Evolutionary conservation across 2,329 filamentous ascomycete species (phyloP), one percentile per base, ranked within the genome.

Genomic region (Ophiostoma ips): DNA sequence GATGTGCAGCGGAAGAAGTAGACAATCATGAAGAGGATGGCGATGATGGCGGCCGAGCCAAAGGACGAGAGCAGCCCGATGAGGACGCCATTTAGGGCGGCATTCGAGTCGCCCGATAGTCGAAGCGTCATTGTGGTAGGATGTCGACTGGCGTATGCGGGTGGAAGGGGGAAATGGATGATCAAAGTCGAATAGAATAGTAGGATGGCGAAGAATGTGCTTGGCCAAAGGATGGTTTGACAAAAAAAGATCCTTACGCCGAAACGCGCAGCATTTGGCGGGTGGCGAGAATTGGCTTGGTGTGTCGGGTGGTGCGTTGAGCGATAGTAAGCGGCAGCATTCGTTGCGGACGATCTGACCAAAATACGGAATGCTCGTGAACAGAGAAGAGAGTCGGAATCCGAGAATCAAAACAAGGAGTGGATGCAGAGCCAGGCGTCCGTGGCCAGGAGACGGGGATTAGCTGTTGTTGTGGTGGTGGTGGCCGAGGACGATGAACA

Each of bases 51-150:
- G 41, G 90, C 90, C 36, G 89, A 94, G 55, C 88, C 90, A 66
- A 96, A 90, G 13, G 90, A 94, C 36, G 89, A 95, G 55, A 95
- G 75, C 62, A 98, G 81, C 58, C 90, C 92, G 64, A 98, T 96
- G 66, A 96, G 76, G 60, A 96, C 86, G 64, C 90, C 90, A 56
- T 77, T 80, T 57, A 80, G 64, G 52, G 58, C 53, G 53, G 43
- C 43, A 15, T 15, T 34, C n/a, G 43, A 19, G 12, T 45, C 43
- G 15, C 12, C 38, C 19, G 36, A 28, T 16, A 34, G 5, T 34
- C 11, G 11, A 4, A 28, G 16, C 11, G 43, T 34, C 49, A 51
- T 53, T 38, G 31, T 45, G 43, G 31, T 33, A n/a, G 33, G 41
- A 18, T 33, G 41, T 28, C 47, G 46, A 16, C 15, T 21, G 16